These are phyloP conservation scores for Grosmannia huntii DNA, from an alignment of 2,329 filamentous ascomycete genomes.

Conservation along the genomic window DNA sequence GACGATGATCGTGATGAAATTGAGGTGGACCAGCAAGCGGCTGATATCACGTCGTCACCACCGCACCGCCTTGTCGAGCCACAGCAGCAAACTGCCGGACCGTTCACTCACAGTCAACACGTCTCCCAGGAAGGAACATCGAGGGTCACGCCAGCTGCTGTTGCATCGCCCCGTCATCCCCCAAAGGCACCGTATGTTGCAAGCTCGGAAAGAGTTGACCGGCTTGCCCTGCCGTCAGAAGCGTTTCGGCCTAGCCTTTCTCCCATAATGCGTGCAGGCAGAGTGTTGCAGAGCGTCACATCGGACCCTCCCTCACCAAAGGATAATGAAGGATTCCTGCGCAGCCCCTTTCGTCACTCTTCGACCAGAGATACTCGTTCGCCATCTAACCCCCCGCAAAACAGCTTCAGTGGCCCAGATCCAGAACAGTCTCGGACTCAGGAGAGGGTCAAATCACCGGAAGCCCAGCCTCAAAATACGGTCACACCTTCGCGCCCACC, in stretches of 20 bases:
- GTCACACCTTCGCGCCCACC: not conserved
- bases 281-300: constrained; percentile 43
- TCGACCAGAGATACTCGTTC: constrained; percentile 19
- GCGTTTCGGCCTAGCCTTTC: constrained; percentile 34
- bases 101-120: not conserved
- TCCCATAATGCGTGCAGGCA: constrained; percentile 44
- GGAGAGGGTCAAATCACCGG: not conserved
- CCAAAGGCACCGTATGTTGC: not conserved
- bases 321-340: constrained; percentile 33
- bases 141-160: not conserved
- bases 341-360: constrained; percentile 41
- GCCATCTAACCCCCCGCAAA: constrained; percentile 11
- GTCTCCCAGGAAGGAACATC: not conserved
- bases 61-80: not conserved
- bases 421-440: constrained; percentile 3
- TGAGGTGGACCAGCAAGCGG: not conserved
- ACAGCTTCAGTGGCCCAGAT: not conserved
- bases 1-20: not conserved
- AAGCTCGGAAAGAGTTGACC: constrained; percentile 8
- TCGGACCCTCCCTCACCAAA: constrained; percentile 46
- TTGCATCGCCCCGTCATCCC: constrained; percentile 9
- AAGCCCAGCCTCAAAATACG: not conserved
- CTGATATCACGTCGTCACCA: constrained; percentile 5
- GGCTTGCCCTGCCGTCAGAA: constrained; percentile 16
- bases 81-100: not conserved